Evolutionary conservation across 2,329 filamentous ascomycete genomes (phyloP).

Genomic region (Rosellinia necatrix): DNA sequence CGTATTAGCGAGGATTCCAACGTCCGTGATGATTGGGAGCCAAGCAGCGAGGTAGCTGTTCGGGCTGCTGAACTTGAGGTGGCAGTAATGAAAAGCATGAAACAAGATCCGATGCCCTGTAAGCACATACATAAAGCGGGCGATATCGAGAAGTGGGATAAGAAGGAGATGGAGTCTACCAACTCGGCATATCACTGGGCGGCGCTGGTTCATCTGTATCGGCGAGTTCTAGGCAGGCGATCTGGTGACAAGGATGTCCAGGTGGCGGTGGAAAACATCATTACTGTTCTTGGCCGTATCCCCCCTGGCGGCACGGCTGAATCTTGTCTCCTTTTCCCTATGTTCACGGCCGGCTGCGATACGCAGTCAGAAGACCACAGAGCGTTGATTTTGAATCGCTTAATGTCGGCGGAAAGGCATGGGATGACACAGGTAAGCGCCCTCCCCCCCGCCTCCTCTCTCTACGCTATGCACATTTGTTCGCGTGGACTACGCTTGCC

Average conservation of each 20-base stretch:
- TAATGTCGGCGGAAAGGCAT: slow-evolving; percentile 70
- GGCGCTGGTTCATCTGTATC: slow-evolving; percentile 74
- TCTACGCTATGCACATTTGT: background rate
- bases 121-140: slow-evolving; percentile 53
- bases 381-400: slow-evolving; percentile 65
- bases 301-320: slow-evolving; percentile 71
- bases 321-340: slow-evolving; percentile 75
- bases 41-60: slow-evolving; percentile 56
- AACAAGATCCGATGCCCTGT: slow-evolving; percentile 48
- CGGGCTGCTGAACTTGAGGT: slow-evolving; percentile 64
- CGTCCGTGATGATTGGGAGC: slow-evolving; percentile 61
- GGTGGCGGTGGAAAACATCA: slow-evolving; percentile 64
- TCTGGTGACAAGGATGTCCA: slow-evolving; percentile 65
- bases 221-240: slow-evolving; percentile 69
- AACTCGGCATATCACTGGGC: slow-evolving; percentile 83
- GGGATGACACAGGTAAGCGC: slow-evolving; percentile 75
- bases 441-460: background rate
- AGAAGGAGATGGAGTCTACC: slow-evolving; percentile 68
- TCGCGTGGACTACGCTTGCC: background rate
- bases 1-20: slow-evolving; percentile 61
- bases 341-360: slow-evolving; percentile 84
- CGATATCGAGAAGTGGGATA: slow-evolving; percentile 62
- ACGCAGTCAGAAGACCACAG: slow-evolving; percentile 60
- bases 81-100: slow-evolving; percentile 64
- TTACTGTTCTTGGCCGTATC: slow-evolving; percentile 65